Evolutionary conservation across 169 alveolate species (phyloP), one percentile per base, ranked within the genome.

Genomic region (Cryptosporidium muris): DNA sequence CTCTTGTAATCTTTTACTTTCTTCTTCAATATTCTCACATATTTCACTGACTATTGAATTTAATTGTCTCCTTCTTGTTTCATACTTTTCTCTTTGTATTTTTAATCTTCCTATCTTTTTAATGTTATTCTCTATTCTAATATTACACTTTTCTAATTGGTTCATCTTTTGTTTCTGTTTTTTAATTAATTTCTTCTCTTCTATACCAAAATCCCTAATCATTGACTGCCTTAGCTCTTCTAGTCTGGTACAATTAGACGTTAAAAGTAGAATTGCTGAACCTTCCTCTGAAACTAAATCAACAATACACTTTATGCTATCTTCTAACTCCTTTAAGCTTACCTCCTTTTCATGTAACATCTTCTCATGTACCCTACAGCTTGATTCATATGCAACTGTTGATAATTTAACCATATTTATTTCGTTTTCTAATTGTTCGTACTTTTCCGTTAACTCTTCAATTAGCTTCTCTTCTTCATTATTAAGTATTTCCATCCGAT

Each of bases 221-320:
- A 74, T 56, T 8, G n/a, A 58, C 47, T 74, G 43, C 48, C 60
- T 74, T 7, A 58, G 48, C 4, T 74, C 67, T 25, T 56, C 60
- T 4, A 74, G 54, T 16, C 49, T 60, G 12, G 85, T 51, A 37
- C 60, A 74, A 36, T 74, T 68, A 8, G 64, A 14, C 8, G 52
- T 74, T 7, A 43, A 42, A 7, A 63, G 43, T 45, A 74, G 51
- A 25, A 74, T 56, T 6, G 58, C 85, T 43, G 85, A 45, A 60
- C 60, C 60, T 51, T 74, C 85, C 68, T 43, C 7, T 3, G 85
- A 74, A 4, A 74, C 60, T 68, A 74, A 58, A 4, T 68, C 85
- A 56, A 58, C 48, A 11, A 74, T 56, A 49, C 85, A 74, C 36
- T 63, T 58, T 43, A 68, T 74, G 42, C 40, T 74, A 37, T 74